phyloP scores from a whole-genome alignment of 2,329 filamentous ascomycete genomes.

The Elsinoe batatas region DNA sequence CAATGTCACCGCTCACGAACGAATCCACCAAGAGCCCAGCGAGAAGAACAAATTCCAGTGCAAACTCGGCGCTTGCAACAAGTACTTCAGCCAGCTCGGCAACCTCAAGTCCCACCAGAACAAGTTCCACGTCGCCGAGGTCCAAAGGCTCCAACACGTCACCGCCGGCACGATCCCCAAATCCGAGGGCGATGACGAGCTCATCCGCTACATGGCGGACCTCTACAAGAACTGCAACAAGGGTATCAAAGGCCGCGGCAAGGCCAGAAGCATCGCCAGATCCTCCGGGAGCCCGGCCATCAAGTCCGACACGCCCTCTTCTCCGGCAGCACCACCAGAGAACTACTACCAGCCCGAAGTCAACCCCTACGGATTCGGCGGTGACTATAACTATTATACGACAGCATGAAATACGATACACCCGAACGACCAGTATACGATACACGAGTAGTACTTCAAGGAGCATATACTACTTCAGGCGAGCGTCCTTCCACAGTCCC shows the following conservation, averaged over 20 bases:
- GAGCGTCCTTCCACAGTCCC: too few relatives aligned
- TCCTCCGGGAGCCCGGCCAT: slow-evolving; percentile 11
- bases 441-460: too few relatives aligned
- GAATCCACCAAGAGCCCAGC: slow-evolving; percentile 52
- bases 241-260: slow-evolving; percentile 91
- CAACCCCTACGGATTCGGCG: too few relatives aligned
- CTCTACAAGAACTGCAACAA: slow-evolving; percentile 99
- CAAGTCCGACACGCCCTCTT: not conserved
- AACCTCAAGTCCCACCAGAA: slow-evolving; percentile 96
- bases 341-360: too few relatives aligned
- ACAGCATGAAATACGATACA: too few relatives aligned
- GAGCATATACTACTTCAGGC: too few relatives aligned
- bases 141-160: slow-evolving; percentile 58
- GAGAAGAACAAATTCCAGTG: slow-evolving; percentile 71
- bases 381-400: too few relatives aligned
- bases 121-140: slow-evolving; percentile 73
- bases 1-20: slow-evolving; percentile 74
- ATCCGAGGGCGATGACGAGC: slow-evolving; percentile 50
- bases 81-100: slow-evolving; percentile 80
- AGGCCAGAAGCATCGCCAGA: slow-evolving; percentile 58
- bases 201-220: slow-evolving; percentile 74
- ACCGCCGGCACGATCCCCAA: slow-evolving; percentile 37
- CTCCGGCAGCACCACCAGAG: too few relatives aligned
- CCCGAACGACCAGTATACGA: too few relatives aligned
- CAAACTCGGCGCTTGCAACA: slow-evolving; percentile 71